phyloP scores from a whole-genome alignment of 176 grass and related monocot genomes.

The Olyra latifolia region DNA sequence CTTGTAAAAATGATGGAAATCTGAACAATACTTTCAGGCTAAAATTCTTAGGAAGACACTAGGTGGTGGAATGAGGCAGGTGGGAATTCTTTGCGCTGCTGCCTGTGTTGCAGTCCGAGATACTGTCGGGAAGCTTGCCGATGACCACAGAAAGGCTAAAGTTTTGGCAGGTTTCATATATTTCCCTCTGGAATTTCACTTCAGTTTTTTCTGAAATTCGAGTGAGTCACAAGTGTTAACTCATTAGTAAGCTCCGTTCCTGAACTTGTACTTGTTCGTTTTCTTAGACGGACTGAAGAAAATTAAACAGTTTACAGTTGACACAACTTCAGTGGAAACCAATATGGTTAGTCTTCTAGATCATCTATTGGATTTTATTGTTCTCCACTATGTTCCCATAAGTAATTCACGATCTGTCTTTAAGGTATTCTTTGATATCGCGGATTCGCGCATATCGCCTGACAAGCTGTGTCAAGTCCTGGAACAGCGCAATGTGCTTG shows the following conservation, averaged over 20 bases:
- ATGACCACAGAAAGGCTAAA: conserved; percentile 89
- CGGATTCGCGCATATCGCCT: conserved; percentile 56
- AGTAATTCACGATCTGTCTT: neutral
- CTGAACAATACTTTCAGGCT: conserved; percentile 44
- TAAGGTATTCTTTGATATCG: conserved; percentile 78
- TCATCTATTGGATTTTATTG: neutral
- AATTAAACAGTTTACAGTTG: conserved; percentile 64
- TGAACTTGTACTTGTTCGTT: neutral
- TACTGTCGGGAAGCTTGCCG: conserved; percentile 59
- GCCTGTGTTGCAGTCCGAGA: conserved; percentile 76
- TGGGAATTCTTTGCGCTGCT: conserved; percentile 90
- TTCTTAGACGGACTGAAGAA: conserved; percentile 75
- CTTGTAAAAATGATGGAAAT: neutral
- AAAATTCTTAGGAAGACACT: conserved; percentile 90
- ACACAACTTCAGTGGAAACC: conserved; percentile 63
- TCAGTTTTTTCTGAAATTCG: neutral
- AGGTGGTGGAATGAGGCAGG: conserved; percentile 97
- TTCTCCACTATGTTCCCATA: neutral
- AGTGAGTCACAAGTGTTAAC: neutral
- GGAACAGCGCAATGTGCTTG: conserved; percentile 70
- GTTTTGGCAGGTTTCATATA: conserved; percentile 60
- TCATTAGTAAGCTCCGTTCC: neutral
- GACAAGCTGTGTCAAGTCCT: conserved; percentile 62
- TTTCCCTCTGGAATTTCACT: neutral
- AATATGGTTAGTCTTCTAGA: conserved; percentile 64